Evolutionary conservation across 306 rosid species (phyloP).

Genomic region (Rubus idaeus): DNA sequence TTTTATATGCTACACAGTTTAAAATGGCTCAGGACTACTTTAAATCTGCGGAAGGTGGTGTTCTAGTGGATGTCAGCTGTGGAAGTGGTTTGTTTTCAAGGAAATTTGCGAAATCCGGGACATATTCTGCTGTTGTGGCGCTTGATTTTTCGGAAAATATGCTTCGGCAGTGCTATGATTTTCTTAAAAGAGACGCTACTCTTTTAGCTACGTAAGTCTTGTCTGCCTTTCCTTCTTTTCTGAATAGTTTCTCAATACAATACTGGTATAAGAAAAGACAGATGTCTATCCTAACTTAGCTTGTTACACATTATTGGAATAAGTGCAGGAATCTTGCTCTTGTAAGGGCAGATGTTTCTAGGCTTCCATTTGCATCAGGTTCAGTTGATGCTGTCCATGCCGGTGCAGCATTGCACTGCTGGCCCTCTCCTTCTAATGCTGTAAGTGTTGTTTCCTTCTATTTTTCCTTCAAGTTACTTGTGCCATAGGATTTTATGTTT

Average conservation of each 20-base stretch:
- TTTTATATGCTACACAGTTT: conserved; percentile 52
- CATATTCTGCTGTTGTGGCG: conserved; percentile 71
- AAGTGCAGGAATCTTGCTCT: conserved; percentile 85
- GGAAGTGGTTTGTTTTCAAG: conserved; percentile 93
- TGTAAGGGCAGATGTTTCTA: conserved; percentile 91
- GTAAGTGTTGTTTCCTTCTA: conserved; percentile 47
- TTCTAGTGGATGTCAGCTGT: conserved; percentile 83
- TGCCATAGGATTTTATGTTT: background rate
- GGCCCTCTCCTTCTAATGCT: conserved; percentile 97
- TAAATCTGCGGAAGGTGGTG: conserved; percentile 68
- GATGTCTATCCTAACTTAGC: background rate
- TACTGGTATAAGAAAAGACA: background rate
- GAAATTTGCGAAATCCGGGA: conserved; percentile 71
- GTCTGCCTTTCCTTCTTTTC: conserved; percentile 10
- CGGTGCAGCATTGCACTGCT: conserved; percentile 93
- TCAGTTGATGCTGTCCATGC: conserved; percentile 95
- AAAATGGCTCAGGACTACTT: conserved; percentile 87
- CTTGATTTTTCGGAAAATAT: conserved; percentile 93
- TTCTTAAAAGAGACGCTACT: conserved; percentile 64
- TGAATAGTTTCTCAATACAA: background rate
- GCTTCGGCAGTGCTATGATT: conserved; percentile 86
- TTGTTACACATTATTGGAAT: conserved; percentile 29
- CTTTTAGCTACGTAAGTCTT: conserved; percentile 49
- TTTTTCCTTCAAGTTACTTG: conserved; percentile 15
- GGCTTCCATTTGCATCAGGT: conserved; percentile 88